A percentile compares a stretch with the other conserved stretches of the same genome.
Evolutionary conservation across 2,329 filamentous ascomycete genomes (phyloP).

Genomic region (Neoarthrinium moseri): DNA sequence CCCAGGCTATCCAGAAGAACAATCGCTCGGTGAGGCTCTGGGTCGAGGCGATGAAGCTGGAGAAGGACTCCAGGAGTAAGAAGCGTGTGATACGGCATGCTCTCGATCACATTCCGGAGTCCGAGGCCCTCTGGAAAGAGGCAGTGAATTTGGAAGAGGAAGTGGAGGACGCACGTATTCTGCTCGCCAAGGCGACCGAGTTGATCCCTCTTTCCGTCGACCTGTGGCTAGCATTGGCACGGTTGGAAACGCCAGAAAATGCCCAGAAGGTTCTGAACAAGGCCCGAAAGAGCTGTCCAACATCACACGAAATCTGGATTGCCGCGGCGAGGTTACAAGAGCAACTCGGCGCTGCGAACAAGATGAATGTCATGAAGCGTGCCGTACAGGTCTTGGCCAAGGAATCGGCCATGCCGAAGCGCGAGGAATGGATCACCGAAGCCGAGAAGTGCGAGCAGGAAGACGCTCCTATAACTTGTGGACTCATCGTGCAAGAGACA

Average conservation of each 20-base stretch:
- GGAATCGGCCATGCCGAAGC: slow-evolving; percentile 93
- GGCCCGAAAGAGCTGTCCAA: slow-evolving; percentile 89
- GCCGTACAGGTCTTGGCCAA: slow-evolving; percentile 85
- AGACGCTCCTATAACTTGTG: slow-evolving; percentile 81
- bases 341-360: slow-evolving; percentile 74
- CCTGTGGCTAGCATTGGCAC: slow-evolving; percentile 89
- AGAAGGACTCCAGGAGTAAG: slow-evolving; percentile 78
- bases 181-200: slow-evolving; percentile 93
- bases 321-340: slow-evolving; percentile 89
- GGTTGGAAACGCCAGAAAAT: slow-evolving; percentile 84
- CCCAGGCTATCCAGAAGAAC: slow-evolving; percentile 89
- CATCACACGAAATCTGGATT: slow-evolving; percentile 95
- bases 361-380: slow-evolving; percentile 91
- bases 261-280: slow-evolving; percentile 94
- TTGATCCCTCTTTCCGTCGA: slow-evolving; percentile 93
- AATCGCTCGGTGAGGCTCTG: slow-evolving; percentile 84
- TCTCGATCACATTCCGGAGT: slow-evolving; percentile 88
- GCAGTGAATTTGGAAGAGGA: slow-evolving; percentile 94
- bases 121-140: slow-evolving; percentile 96
- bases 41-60: slow-evolving; percentile 93
- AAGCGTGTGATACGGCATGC: slow-evolving; percentile 92
- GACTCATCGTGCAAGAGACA: slow-evolving; percentile 87
- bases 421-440: slow-evolving; percentile 95
- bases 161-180: slow-evolving; percentile 78
- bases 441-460: slow-evolving; percentile 95